Evolutionary conservation across 495 filamentous ascomycete genomes (phyloP).

Genomic region (Peziza echinospora): DNA sequence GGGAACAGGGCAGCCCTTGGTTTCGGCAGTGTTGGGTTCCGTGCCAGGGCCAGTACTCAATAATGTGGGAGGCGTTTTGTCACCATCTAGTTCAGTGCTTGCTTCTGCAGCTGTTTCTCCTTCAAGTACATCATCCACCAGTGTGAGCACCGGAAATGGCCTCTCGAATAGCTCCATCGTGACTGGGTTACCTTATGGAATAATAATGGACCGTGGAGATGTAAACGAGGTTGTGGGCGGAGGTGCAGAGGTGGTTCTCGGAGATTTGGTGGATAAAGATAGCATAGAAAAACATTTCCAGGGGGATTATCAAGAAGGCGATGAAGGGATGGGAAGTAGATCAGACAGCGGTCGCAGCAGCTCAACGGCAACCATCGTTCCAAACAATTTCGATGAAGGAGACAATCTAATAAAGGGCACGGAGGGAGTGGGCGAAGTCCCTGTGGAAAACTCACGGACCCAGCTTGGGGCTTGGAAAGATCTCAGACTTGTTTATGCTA

Average conservation of each 20-base stretch:
- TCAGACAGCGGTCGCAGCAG: slow-evolving; percentile 8
- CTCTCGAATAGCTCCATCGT: background rate
- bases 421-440: slow-evolving; percentile 1
- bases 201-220: background rate
- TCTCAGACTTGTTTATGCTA: slow-evolving; percentile 14
- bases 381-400: slow-evolving; percentile 2
- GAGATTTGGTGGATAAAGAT: background rate
- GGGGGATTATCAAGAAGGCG: slow-evolving; percentile 7
- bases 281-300: background rate
- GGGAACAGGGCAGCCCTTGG: too few species aligned
- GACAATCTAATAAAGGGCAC: too few species aligned
- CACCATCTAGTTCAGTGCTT: too few species aligned
- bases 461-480: slow-evolving; percentile 3
- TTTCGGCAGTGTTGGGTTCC: too few species aligned
- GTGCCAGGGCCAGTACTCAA: too few species aligned
- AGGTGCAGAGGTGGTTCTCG: background rate
- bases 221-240: background rate
- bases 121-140: background rate
- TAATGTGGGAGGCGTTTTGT: too few species aligned
- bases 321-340: slow-evolving; percentile 6
- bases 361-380: background rate
- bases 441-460: background rate
- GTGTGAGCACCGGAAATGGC: background rate
- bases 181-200: background rate
- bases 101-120: background rate